These are phyloP conservation scores for Xylaria sp. DNA, from an alignment of 2,329 filamentous ascomycete genomes.

Conservation along the genomic window DNA sequence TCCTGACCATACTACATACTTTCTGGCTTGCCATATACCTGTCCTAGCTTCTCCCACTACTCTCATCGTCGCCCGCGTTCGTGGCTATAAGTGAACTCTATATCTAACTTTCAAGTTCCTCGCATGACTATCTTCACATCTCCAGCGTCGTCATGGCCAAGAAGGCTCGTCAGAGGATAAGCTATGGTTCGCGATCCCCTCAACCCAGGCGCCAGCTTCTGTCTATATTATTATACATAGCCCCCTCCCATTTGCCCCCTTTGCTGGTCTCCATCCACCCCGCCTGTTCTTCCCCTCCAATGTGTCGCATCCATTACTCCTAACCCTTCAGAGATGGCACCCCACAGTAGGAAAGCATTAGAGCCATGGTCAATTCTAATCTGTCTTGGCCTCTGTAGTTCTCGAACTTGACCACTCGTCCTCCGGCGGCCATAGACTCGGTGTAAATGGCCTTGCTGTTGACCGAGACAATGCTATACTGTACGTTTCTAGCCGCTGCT, in stretches of 20 bases:
- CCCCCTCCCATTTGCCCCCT: constrained; percentile 25
- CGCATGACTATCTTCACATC: constrained; percentile 36
- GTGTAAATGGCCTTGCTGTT: constrained; percentile 92
- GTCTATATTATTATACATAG: constrained; percentile 10
- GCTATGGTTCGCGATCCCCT: constrained; percentile 65
- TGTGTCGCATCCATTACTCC: neutral
- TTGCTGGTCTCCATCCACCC: constrained; percentile 40
- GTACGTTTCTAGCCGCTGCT: constrained; percentile 63
- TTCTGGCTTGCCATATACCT: neutral
- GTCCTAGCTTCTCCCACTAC: neutral
- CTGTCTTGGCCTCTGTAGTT: constrained; percentile 54
- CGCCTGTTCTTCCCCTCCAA: constrained; percentile 38
- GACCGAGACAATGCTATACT: constrained; percentile 85
- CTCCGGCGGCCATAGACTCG: constrained; percentile 85
- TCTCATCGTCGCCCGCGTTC: constrained; percentile 13
- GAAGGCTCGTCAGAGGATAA: constrained; percentile 73
- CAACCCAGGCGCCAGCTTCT: constrained; percentile 24
- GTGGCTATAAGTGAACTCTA: constrained; percentile 15
- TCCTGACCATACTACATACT: too few species aligned
- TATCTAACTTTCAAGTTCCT: constrained; percentile 18
- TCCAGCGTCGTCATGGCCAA: constrained; percentile 63
- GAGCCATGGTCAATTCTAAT: constrained; percentile 32
- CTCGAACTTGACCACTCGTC: constrained; percentile 68
- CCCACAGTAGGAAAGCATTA: constrained; percentile 6
- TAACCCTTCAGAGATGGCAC: neutral